Evolutionary conservation across 192 early-diverging fungal species (phyloP).

Genomic region (Linnemannia hyalina): DNA sequence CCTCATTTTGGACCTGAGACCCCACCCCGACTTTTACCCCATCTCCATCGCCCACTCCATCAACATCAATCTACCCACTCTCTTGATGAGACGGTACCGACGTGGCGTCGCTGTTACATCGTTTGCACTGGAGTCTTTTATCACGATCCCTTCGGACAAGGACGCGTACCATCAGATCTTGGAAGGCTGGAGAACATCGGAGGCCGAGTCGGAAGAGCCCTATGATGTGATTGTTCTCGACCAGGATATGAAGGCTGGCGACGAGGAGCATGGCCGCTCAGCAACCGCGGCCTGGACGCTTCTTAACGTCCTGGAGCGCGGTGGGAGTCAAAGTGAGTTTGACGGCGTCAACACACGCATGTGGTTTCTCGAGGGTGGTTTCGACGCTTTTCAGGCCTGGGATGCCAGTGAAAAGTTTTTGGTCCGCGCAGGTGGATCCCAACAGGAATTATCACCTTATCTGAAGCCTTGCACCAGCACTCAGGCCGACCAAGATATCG

Average conservation of each 20-base stretch:
- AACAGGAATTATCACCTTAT: not conserved
- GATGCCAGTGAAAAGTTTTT: slow-evolving; percentile 46
- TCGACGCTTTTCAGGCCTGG: slow-evolving; percentile 61
- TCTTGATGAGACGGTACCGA: slow-evolving; percentile 65
- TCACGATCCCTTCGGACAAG: slow-evolving; percentile 63
- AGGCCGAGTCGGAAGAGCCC: slow-evolving; percentile 1
- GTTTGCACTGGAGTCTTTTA: slow-evolving; percentile 67
- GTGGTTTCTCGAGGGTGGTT: slow-evolving; percentile 66
- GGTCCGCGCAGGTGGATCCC: not conserved
- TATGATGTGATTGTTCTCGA: slow-evolving; percentile 61
- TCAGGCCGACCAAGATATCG: slow-evolving; percentile 18
- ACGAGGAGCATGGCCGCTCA: slow-evolving; percentile 54
- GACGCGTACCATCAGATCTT: slow-evolving; percentile 56
- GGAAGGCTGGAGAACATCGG: slow-evolving; percentile 29
- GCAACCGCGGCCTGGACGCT: slow-evolving; percentile 64
- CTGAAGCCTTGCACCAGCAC: not conserved
- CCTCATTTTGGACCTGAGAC: slow-evolving; percentile 58
- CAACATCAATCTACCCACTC: slow-evolving; percentile 67
- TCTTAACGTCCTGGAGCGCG: slow-evolving; percentile 61
- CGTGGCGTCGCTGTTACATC: slow-evolving; percentile 59
- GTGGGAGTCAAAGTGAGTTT: slow-evolving; percentile 25
- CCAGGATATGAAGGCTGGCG: slow-evolving; percentile 61
- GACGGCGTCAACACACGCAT: slow-evolving; percentile 26
- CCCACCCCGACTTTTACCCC: slow-evolving; percentile 55
- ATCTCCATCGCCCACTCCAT: slow-evolving; percentile 60